A percentile compares a stretch with the other conserved stretches of the same genome.
Conservation (phyloP, 2,329 filamentous ascomycete genomes). For the Trichothecium roseum region DNA sequence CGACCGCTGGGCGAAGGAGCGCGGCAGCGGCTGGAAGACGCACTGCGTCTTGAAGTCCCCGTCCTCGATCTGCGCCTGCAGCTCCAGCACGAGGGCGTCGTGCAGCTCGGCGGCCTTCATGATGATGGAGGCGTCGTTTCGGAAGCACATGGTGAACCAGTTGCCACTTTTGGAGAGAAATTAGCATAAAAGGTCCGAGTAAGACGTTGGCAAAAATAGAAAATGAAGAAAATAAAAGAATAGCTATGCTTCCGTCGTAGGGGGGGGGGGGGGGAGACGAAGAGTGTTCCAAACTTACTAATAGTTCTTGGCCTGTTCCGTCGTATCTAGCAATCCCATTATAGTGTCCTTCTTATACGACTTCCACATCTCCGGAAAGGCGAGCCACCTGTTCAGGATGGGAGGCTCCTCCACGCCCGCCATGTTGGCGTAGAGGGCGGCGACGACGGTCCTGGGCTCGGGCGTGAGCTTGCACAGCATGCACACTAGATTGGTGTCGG, state of each 20-base stretch:
- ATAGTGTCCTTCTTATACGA: not conserved
- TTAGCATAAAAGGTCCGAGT: too few species aligned
- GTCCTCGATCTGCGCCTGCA: conserved; percentile 1
- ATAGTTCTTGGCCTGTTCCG: too few species aligned
- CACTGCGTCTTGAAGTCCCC: conserved; percentile 8
- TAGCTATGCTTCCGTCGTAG: not conserved
- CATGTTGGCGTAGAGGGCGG: not conserved
- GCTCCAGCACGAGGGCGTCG: conserved; percentile 4
- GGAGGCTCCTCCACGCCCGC: conserved; percentile 1
- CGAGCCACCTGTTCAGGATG: not conserved
- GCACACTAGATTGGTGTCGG: not conserved
- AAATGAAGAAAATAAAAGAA: not conserved
- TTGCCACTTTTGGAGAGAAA: too few species aligned
- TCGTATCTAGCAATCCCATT: not conserved
- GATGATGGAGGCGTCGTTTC: conserved; percentile 8
- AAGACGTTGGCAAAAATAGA: not conserved
- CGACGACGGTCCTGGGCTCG: not conserved
- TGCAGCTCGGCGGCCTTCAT: conserved; percentile 7
- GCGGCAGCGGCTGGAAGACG: conserved; percentile 6
- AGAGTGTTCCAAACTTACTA: too few species aligned
- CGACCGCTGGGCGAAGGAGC: conserved; percentile 5
- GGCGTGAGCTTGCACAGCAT: not conserved
- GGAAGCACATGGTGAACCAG: conserved; percentile 7
- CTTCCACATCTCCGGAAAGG: not conserved
- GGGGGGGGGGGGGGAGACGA: too few species aligned